Evolutionary conservation across 148 eudicot genomes (phyloP), one percentile per base, ranked within the genome.

Genomic region (Vaccinium vitisidaea): DNA sequence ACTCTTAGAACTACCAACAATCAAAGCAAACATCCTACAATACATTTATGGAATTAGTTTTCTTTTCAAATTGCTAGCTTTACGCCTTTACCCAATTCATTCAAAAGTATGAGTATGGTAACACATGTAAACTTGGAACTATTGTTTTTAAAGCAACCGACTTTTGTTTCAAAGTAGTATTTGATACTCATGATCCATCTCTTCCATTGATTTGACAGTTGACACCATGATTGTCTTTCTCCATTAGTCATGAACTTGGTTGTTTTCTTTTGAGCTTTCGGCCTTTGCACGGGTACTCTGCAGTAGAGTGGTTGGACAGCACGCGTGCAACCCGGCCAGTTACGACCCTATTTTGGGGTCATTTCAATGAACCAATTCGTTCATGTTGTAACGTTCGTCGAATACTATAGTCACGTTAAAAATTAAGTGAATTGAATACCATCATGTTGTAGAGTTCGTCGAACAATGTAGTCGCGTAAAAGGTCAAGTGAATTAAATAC

Each of bases 141-240:
- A 30, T 70, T 70, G 46, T 14, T 39, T 1, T 49, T 16, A 36
- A 36, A 39, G 48, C 48, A 16, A 32, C 50, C 21, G 4, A 39
- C n/a, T 18, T 32, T 32, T 39, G 12, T 39, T 39, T 39, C n/a
- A 73, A 36, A 39, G 19, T 49, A 15, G 19, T 49, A 15, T 73
- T 18, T 73, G 77, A n/a, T 32, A 36, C 9, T 49, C 77, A 39
- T 73, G 50, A 73, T 73, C 77, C 50, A 30, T 73, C 48, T 32
- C 77, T 27, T 32, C 77, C 48, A 14, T n/a, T 73, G 77, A 73
- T 73, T 73, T 36, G 77, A 73, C 49, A 36, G 39, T 73, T 36
- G 77, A 73, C 49, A 36, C 74, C 39, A 73, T 73, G 10, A 32
- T 73, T 71, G 77, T 73, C 77, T 73, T 73, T 32, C 23, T 6